Evolutionary conservation across 2,329 filamentous ascomycete species (phyloP), one percentile per base, ranked within the genome.

Genomic region (Plenodomus biglobosus): DNA sequence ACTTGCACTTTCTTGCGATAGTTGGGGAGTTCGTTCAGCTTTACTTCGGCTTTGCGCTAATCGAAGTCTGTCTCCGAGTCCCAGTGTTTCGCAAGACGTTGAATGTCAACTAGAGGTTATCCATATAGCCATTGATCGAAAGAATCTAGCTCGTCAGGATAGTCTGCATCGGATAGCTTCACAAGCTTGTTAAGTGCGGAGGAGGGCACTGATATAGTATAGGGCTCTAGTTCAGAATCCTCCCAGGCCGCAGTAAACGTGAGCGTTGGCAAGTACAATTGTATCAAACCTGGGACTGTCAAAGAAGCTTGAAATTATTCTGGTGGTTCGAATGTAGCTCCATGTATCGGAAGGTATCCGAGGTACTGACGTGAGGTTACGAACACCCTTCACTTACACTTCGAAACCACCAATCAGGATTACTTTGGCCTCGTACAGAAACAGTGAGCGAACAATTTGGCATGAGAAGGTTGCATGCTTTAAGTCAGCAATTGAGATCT

Each of bases 1-100:
- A 86, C 77, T 0, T 73, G 55, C 7, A 88, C 72, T 1, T 60
- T 63, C 0, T 79, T 80, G 1, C 72, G 76, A 68, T 78, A 87
- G 41, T 88, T 84, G 0, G 83, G 80, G 6, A 86, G 67, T 22
- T 76, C 65, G 61, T 88, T 88, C 10, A 88, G 65, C 39, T 76
- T 74, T 3, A 74, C 68, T 66, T 88, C 85, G 17, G 78, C 76
- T 30, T 73, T 71, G 24, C 82, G 77, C 85, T 85, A 89, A 65
- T 87, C 79, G 61, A 79, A 84, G 0, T 62, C 62, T 3, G 78
- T 71, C 32, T 76, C 73, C 85, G 85, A 88, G 56, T 76, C 73
- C 85, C 85, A 88, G 56, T 81, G 74, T 4, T 74, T 68, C 1
- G 78, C 73, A 18, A 88, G 74, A 8, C 83, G 76, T 59, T 83